phyloP scores from a whole-genome alignment of 2,329 filamentous ascomycete genomes.

The Didymella pomorum region DNA sequence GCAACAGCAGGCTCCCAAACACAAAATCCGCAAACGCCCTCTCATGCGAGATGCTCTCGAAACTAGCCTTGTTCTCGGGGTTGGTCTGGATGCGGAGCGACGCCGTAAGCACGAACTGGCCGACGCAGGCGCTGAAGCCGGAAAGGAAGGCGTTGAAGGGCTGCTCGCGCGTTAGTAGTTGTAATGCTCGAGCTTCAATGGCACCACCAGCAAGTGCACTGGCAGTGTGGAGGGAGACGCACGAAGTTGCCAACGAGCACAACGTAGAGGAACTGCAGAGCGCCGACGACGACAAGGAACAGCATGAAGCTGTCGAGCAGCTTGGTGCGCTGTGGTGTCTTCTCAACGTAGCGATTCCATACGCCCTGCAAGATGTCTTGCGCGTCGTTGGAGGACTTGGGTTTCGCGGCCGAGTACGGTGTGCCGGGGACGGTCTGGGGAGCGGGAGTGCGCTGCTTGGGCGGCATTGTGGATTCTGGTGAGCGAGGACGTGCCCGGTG shows the following conservation, averaged over 20 bases:
- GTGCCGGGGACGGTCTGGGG: constrained; percentile 26
- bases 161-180: constrained; percentile 57
- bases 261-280: constrained; percentile 93
- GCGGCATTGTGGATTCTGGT: constrained; percentile 36
- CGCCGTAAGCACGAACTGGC: constrained; percentile 96
- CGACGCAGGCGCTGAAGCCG: constrained; percentile 92
- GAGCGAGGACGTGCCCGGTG: constrained; percentile 4
- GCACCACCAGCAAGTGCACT: not conserved
- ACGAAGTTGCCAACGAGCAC: constrained; percentile 93
- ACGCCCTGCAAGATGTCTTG: constrained; percentile 72
- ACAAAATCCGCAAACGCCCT: constrained; percentile 96
- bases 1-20: constrained; percentile 91
- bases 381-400: constrained; percentile 46
- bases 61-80: constrained; percentile 79
- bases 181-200: not conserved
- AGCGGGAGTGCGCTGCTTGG: constrained; percentile 41
- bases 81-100: constrained; percentile 91
- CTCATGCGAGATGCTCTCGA: constrained; percentile 79
- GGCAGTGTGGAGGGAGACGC: constrained; percentile 53
- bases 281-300: constrained; percentile 85
- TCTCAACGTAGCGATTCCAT: constrained; percentile 78
- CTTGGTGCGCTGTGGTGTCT: constrained; percentile 90
- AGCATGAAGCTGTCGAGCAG: constrained; percentile 89
- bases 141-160: constrained; percentile 99
- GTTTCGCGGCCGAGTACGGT: constrained; percentile 34